A percentile compares a stretch with the other conserved stretches of the same genome.
Evolutionary conservation across 305 asterid genomes (phyloP).

Genomic region (Ilex paraguariensis): DNA sequence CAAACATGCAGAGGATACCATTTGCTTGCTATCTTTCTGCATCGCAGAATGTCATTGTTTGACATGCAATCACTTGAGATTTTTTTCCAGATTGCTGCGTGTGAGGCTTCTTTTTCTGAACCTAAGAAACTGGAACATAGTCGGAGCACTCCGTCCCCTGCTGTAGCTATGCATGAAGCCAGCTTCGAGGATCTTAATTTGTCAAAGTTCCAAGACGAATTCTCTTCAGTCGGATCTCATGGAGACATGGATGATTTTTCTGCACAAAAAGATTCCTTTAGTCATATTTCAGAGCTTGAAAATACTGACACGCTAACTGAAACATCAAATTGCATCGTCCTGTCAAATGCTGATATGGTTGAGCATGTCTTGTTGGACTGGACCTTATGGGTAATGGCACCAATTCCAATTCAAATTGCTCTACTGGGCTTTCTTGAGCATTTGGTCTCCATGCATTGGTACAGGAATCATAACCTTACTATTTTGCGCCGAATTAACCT

Average conservation of each 20-base stretch:
- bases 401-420: slow-evolving; percentile 83
- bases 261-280: slow-evolving; percentile 81
- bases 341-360: slow-evolving; percentile 98
- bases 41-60: slow-evolving; percentile 88
- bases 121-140: slow-evolving; percentile 51
- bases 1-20: slow-evolving; percentile 93
- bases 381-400: slow-evolving; percentile 98
- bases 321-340: slow-evolving; percentile 92
- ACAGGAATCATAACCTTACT: slow-evolving; percentile 96
- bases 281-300: slow-evolving; percentile 93
- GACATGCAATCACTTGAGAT: slow-evolving; percentile 99
- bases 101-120: slow-evolving; percentile 96
- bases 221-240: slow-evolving; percentile 91
- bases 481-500: slow-evolving; percentile 95
- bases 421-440: slow-evolving; percentile 98
- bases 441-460: slow-evolving; percentile 99
- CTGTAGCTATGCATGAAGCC: slow-evolving; percentile 44
- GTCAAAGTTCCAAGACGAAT: slow-evolving; percentile 83
- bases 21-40: slow-evolving; percentile 91
- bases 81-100: slow-evolving; percentile 97
- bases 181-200: slow-evolving; percentile 73
- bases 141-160: slow-evolving; percentile 53
- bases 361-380: slow-evolving; percentile 99
- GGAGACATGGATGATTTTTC: slow-evolving; percentile 97
- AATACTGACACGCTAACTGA: slow-evolving; percentile 70